These are phyloP conservation scores for Pyrus betulifolia DNA, from an alignment of 306 rosid genomes.

Conservation along the genomic window DNA sequence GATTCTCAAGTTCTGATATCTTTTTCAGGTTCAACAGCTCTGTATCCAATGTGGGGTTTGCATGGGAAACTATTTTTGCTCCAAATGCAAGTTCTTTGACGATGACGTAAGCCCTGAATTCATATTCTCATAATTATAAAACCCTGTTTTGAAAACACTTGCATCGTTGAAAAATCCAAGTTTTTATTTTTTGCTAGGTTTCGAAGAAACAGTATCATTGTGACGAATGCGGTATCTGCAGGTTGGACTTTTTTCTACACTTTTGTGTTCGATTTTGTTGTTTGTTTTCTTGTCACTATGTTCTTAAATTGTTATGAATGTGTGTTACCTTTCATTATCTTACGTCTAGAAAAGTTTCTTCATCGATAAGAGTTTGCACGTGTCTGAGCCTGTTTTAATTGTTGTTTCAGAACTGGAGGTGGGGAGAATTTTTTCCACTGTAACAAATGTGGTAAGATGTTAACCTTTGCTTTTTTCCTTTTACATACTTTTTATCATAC, in stretches of 20 bases:
- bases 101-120: constrained; percentile 48
- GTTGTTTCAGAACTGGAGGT: constrained; percentile 59
- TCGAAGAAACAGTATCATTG: constrained; percentile 72
- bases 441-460: constrained; percentile 54
- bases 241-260: constrained; percentile 36
- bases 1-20: background rate
- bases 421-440: constrained; percentile 68
- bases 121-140: background rate
- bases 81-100: constrained; percentile 70
- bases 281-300: background rate
- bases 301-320: background rate
- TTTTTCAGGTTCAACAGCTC: constrained; percentile 69
- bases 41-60: constrained; percentile 69
- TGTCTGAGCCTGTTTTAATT: background rate
- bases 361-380: background rate
- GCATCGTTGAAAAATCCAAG: background rate
- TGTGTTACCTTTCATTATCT: background rate
- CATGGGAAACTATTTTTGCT: constrained; percentile 78
- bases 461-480: background rate
- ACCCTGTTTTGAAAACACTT: background rate
- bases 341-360: background rate
- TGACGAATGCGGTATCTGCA: constrained; percentile 82
- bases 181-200: constrained; percentile 24
- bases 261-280: background rate
- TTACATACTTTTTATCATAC: background rate